These are phyloP conservation scores for Ochetophila trinervis DNA, from an alignment of 306 rosid genomes.

Conservation along the genomic window DNA sequence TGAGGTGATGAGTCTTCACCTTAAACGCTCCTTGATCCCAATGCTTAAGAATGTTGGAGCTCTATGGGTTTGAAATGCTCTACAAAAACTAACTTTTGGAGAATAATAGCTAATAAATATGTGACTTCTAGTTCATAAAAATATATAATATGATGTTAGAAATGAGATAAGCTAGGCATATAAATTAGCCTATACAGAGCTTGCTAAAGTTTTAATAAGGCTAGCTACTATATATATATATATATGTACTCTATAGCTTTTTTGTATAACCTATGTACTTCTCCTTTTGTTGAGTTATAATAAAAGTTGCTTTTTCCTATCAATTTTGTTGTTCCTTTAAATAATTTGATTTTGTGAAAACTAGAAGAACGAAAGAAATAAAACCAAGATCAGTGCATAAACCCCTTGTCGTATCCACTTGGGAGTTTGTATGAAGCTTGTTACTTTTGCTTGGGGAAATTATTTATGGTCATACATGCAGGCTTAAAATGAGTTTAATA, in stretches of 20 bases:
- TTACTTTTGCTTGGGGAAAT: too few species aligned
- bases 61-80: slow-evolving; percentile 59
- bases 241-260: not conserved
- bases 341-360: too few species aligned
- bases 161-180: not conserved
- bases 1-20: slow-evolving; percentile 92
- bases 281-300: not conserved
- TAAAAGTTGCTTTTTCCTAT: not conserved
- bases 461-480: too few species aligned
- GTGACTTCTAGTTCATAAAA: too few species aligned
- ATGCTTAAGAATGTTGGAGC: slow-evolving; percentile 91
- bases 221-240: not conserved
- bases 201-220: not conserved
- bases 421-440: too few species aligned
- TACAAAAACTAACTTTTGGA: not conserved
- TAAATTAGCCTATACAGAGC: not conserved
- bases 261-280: not conserved
- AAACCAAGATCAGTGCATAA: too few species aligned
- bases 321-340: not conserved
- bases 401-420: too few species aligned
- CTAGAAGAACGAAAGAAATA: too few species aligned
- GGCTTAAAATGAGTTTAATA: too few species aligned
- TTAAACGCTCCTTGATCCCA: slow-evolving; percentile 72
- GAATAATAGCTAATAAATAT: too few species aligned
- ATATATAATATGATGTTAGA: not conserved